Evolutionary conservation across 1,284 basidiomycete species (phyloP).

Genomic region (Vanrija sp.): DNA sequence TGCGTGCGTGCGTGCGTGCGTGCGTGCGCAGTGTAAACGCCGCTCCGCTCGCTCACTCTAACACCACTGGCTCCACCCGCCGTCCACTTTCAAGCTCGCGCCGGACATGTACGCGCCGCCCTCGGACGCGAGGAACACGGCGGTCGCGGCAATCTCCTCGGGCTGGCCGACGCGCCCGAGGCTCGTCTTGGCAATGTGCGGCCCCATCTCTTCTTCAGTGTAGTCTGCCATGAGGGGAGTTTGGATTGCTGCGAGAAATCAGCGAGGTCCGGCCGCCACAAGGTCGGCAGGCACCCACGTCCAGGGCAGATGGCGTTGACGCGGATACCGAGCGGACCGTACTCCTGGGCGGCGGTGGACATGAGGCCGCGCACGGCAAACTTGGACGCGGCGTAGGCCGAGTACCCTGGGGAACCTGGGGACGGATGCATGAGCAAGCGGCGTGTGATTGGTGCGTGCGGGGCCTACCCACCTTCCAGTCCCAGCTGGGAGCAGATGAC

Average conservation of each 20-base stretch:
- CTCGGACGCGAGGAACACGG: slow-evolving; percentile 12
- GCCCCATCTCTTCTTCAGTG: slow-evolving; percentile 10
- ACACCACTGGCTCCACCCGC: too few relatives aligned
- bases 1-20: too few relatives aligned
- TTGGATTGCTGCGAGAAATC: slow-evolving; percentile 11
- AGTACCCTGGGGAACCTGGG: slow-evolving; percentile 5
- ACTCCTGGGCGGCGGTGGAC: slow-evolving; percentile 24
- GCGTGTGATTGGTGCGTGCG: background rate
- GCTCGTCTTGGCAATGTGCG: slow-evolving; percentile 6
- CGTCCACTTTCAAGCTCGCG: too few relatives aligned
- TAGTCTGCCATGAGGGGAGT: slow-evolving; percentile 14
- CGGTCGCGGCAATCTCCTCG: slow-evolving; percentile 25
- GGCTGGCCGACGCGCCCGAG: slow-evolving; percentile 22
- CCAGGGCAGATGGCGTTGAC: slow-evolving; percentile 29
- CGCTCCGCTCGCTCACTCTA: too few relatives aligned
- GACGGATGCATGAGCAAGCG: background rate
- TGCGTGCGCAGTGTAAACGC: too few relatives aligned
- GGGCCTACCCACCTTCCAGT: slow-evolving; percentile 13
- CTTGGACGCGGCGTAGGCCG: slow-evolving; percentile 27
- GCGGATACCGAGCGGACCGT: slow-evolving; percentile 26
- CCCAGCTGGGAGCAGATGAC: slow-evolving; percentile 28
- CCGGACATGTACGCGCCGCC: too few relatives aligned
- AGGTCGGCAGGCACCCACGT: slow-evolving; percentile 5
- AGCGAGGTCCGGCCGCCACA: background rate
- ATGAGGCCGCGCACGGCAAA: slow-evolving; percentile 32